Evolutionary conservation across 208 protist genomes (phyloP).

Genomic region (Leishmania major): DNA sequence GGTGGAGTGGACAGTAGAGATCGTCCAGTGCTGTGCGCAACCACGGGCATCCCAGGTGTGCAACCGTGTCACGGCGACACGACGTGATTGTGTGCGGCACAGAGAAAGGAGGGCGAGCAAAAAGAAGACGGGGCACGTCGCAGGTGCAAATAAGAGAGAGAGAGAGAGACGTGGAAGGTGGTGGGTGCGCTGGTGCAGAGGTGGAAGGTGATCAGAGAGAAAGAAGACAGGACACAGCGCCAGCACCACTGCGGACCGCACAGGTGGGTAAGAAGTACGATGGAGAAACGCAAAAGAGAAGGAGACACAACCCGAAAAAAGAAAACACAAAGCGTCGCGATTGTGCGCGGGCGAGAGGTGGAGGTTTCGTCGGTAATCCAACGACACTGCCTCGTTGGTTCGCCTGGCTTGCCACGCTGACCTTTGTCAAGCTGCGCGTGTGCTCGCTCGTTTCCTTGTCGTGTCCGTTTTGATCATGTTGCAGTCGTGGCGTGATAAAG

Average conservation of each 20-base stretch:
- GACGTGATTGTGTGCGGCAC: neutral
- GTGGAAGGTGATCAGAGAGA: neutral
- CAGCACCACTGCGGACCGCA: neutral
- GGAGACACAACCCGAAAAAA: neutral
- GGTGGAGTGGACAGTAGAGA: neutral
- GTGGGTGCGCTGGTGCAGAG: neutral
- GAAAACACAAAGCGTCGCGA: neutral
- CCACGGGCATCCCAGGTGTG: neutral
- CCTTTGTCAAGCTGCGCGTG: neutral
- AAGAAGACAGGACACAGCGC: neutral
- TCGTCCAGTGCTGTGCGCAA: neutral
- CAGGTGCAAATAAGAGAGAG: neutral
- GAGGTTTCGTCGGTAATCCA: neutral
- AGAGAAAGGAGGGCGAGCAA: neutral
- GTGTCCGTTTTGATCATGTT: neutral
- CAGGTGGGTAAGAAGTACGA: neutral
- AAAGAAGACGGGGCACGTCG: neutral
- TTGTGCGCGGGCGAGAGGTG: neutral
- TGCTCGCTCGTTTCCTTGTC: neutral
- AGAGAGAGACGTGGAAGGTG: too few species aligned
- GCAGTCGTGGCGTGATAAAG: neutral
- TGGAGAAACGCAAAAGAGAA: neutral
- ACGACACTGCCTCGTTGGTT: neutral
- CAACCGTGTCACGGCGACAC: neutral
- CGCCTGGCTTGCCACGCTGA: too few species aligned